Evolutionary conservation across 225 moss, liverwort and hornwort genomes (phyloP), one percentile per base, ranked within the genome.

Genomic region (Neckera pumila): DNA sequence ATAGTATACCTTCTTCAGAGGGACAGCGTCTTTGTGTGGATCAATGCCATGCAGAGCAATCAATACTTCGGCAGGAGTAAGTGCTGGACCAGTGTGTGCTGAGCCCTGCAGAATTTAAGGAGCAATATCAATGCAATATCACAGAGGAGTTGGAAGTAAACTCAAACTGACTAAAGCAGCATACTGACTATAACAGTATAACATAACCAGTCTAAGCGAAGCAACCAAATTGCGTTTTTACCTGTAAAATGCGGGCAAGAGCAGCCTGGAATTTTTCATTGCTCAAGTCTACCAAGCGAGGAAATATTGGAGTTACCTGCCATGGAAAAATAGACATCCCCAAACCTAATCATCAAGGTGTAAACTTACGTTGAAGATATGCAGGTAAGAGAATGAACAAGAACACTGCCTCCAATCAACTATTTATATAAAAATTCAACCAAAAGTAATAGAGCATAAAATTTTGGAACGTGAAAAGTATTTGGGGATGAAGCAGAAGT

Each of bases 1-100:
- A n/a, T n/a, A n/a, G 42, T 87, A 64, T 76, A 96, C 97, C 95
- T 99, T 99, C 94, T 97, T 99, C 83, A 99, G 89, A 83, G 96
- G 94, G 20, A 99, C 96, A 76, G 95, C 90, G 76, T 99, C 96
- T 86, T 95, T 94, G 76, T 94, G 95, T 82, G 96, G 97, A 91
- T 99, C 99, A 79, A 99, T 99, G 56, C 97, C 99, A 90, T 99
- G 99, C 72, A 99, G 92, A 66, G 96, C 96, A 87, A 99, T 97
- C 86, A 99, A 92, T 70, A 99, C 99, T 93, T 99, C 99, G 76
- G 96, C 96, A n/a, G 99, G 99, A 81, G 97, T 96, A 63, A 99
- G 92, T 51, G 99, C 99, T 74, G 99, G 99, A 76, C 97, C 99
- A 45, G 95, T 90, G 81, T 99, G 97, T 83, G 99, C 96, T 88